phyloP scores from a whole-genome alignment of 2,329 filamentous ascomycete genomes.

The Nigrospora sphaerica region DNA sequence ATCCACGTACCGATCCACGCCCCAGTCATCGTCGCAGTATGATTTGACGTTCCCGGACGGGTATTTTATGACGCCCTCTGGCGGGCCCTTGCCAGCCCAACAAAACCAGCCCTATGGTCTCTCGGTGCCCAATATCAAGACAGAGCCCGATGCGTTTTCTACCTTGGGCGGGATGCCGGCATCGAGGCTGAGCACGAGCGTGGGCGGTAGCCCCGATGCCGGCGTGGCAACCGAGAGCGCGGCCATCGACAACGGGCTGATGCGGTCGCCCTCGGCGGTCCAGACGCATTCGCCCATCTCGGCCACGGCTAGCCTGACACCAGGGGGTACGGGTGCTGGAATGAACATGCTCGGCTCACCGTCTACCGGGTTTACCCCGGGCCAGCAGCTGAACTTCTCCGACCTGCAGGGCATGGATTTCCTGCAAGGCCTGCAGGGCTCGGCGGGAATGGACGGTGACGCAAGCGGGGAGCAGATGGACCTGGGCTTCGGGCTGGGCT shows the following conservation, averaged over 20 bases:
- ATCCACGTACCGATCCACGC: slow-evolving; percentile 10
- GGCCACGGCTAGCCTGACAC: slow-evolving; percentile 24
- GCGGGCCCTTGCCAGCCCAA: neutral
- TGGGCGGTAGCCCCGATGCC: slow-evolving; percentile 26
- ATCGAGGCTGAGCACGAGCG: slow-evolving; percentile 24
- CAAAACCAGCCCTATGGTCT: slow-evolving; percentile 18
- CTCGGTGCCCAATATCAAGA: slow-evolving; percentile 24
- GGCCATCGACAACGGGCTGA: slow-evolving; percentile 34
- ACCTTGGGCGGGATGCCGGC: slow-evolving; percentile 32
- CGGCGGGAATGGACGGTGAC: slow-evolving; percentile 13
- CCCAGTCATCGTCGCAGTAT: slow-evolving; percentile 6
- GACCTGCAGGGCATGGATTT: slow-evolving; percentile 50
- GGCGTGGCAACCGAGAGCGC: slow-evolving; percentile 26
- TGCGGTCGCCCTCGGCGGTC: slow-evolving; percentile 35
- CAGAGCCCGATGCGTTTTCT: slow-evolving; percentile 29
- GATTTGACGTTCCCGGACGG: slow-evolving; percentile 8
- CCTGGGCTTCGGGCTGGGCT: slow-evolving; percentile 60
- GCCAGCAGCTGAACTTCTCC: slow-evolving; percentile 27
- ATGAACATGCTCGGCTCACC: slow-evolving; percentile 16
- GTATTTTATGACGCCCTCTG: slow-evolving; percentile 10
- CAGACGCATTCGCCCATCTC: slow-evolving; percentile 26
- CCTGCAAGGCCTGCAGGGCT: slow-evolving; percentile 34
- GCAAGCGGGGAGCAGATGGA: slow-evolving; percentile 46
- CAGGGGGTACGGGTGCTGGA: slow-evolving; percentile 16
- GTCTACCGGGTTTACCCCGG: slow-evolving; percentile 21